Base-by-base conservation (phyloP, 2,329 filamentous ascomycete species). In the Orbilia oligospora region DNA sequence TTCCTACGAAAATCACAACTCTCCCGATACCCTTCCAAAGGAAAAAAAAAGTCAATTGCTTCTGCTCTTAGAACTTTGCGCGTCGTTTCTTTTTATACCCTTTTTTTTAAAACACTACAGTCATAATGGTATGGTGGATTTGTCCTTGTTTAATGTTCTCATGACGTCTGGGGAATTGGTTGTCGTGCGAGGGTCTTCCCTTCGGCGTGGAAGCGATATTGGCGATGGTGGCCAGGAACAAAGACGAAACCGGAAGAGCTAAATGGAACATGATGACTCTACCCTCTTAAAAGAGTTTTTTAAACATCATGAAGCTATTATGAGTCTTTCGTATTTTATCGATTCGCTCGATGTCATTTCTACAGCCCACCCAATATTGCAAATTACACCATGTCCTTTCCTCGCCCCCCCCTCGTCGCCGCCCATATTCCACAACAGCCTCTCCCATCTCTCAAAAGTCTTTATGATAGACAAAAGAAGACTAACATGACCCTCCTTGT, bases 391-490 rank as follows among this genome's bases (percentile, higher is more conserved):
- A 49, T 20, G 30, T 51, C 18, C 20, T 24, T 36, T n/a, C n/a
- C n/a, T n/a, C n/a, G n/a, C n/a, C n/a, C n/a, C n/a, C 27, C 27
- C 53, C 33, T 6, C 53, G 30, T 6, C 18, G 24, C 38, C 51
- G 14, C 56, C 41, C 46, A 30, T 27, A 84, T 85, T 71, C 84
- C 84, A 86, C 80, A 86, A n/a, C n/a, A n/a, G n/a, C 85, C 49
- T 33, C 6, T 33, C 85, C 85, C 70, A 83, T 10, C 18, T n/a
- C n/a, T n/a, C n/a, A n/a, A n/a, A 41, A 85, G 51, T 85, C 86
- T 77, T 83, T 27, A 46, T 22, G 33, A 46, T 44, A 30, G n/a
- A n/a, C n/a, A n/a, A n/a, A n/a, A n/a, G n/a, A 10, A 38, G 16
- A 44, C 51, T 48, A 33, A 56, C 22, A 24, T 30, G n/a, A n/a